phyloP scores from a whole-genome alignment of 2,329 filamentous ascomycete species.

The Blastomyces gilchristii region DNA sequence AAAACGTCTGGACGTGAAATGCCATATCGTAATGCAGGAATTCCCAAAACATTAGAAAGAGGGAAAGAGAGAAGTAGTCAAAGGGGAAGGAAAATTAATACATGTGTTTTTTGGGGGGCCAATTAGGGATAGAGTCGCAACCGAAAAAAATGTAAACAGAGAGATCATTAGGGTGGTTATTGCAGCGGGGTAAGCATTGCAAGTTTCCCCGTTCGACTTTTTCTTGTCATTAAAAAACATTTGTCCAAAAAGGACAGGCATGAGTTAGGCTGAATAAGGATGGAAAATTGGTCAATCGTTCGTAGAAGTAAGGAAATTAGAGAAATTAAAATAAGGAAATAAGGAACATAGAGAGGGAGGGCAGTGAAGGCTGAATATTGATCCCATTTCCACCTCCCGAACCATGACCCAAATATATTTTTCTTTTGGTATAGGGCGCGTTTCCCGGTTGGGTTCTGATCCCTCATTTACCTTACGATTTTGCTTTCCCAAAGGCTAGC shows the following conservation, averaged over 20 bases:
- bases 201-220: not conserved
- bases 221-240: not conserved
- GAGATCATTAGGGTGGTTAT: not conserved
- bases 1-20: not conserved
- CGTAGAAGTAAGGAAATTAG: constrained; percentile 5
- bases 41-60: not conserved
- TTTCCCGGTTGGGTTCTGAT: not conserved
- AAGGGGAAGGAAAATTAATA: constrained; percentile 1
- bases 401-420: not conserved
- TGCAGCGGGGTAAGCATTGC: not conserved
- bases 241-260: constrained; percentile 5
- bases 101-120: not conserved
- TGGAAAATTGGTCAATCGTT: constrained; percentile 3
- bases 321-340: not conserved
- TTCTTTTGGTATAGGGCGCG: not conserved
- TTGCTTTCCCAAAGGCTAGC: not conserved
- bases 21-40: not conserved
- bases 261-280: constrained; percentile 15
- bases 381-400: not conserved
- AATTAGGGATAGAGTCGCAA: not conserved
- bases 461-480: not conserved
- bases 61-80: not conserved
- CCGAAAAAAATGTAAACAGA: not conserved
- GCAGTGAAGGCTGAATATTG: not conserved
- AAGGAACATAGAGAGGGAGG: not conserved